Conservation (phyloP, 495 filamentous ascomycete species). For the Penicillium salamii region DNA sequence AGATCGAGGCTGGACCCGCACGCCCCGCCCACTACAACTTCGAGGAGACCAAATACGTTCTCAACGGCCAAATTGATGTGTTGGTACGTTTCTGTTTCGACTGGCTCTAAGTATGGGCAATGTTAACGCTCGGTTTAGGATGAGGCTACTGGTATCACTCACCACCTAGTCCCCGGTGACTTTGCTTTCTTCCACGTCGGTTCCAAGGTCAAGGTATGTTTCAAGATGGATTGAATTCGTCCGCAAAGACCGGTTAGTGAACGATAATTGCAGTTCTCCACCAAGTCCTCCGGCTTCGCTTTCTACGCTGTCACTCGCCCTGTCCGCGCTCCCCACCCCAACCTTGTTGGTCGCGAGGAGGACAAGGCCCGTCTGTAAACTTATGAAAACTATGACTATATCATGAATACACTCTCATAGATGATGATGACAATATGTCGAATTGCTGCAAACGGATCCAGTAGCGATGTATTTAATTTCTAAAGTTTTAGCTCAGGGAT, state of each 20-base stretch:
- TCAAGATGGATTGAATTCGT: not conserved
- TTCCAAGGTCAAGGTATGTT: conserved; percentile 30
- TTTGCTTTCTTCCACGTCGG: conserved; percentile 35
- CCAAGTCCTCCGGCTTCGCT: conserved; percentile 27
- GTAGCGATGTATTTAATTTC: too few species aligned
- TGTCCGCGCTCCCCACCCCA: conserved; percentile 22
- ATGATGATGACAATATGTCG: not conserved
- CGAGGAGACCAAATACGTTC: conserved; percentile 32
- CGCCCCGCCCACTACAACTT: conserved; percentile 26
- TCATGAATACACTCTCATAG: not conserved
- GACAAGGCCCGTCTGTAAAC: conserved; percentile 11
- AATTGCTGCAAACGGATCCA: too few species aligned
- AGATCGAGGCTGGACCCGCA: conserved; percentile 29
- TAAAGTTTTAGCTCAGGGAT: too few species aligned
- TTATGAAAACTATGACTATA: too few species aligned
- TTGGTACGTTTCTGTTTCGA: conserved; percentile 16
- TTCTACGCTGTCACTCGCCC: conserved; percentile 34
- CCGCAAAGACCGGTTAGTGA: too few species aligned
- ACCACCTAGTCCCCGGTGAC: conserved; percentile 30
- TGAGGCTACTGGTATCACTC: conserved; percentile 32
- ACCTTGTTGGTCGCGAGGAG: conserved; percentile 25
- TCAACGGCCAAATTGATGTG: conserved; percentile 31
- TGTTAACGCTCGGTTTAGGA: conserved; percentile 14
- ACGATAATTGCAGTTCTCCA: conserved; percentile 24
- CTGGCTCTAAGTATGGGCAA: not conserved